Percentiles rank a stretch among this genome's conserved stretches.
These are phyloP conservation scores for Microcos paniculata DNA, from an alignment of 345 rosid species.

Conservation along the genomic window DNA sequence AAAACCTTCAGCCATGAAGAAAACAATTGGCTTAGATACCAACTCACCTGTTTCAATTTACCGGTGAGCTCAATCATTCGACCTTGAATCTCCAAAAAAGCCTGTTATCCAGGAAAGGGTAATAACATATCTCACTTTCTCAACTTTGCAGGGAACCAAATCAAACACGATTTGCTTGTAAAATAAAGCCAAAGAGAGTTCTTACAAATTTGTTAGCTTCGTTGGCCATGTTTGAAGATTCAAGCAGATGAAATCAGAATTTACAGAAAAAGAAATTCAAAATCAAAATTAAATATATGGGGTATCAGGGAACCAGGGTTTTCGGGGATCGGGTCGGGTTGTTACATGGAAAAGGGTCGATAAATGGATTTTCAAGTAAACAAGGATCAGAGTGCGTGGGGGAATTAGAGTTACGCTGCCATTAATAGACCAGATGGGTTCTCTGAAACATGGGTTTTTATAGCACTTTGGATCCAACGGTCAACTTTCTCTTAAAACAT, in stretches of 20 bases:
- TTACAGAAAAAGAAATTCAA: not conserved
- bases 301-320: not conserved
- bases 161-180: not conserved
- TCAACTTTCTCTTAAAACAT: not conserved
- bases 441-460: not conserved
- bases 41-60: constrained; percentile 63
- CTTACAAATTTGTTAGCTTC: constrained; percentile 49
- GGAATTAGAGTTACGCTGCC: not conserved
- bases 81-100: constrained; percentile 61
- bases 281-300: not conserved
- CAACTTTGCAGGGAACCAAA: not conserved
- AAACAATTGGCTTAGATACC: not conserved
- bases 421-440: not conserved
- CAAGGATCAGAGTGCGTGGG: not conserved
- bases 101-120: constrained; percentile 29
- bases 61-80: constrained; percentile 69
- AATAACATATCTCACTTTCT: not conserved
- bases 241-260: constrained; percentile 2
- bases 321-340: no score
- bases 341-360: no score
- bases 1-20: not conserved
- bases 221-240: constrained; percentile 43
- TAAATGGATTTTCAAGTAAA: not conserved
- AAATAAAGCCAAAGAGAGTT: not conserved
- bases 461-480: not conserved